Percentiles rank a stretch among this genome's conserved stretches.
Conservation (phyloP, 2,329 filamentous ascomycete species). For the Arthrinium puccinioides region DNA sequence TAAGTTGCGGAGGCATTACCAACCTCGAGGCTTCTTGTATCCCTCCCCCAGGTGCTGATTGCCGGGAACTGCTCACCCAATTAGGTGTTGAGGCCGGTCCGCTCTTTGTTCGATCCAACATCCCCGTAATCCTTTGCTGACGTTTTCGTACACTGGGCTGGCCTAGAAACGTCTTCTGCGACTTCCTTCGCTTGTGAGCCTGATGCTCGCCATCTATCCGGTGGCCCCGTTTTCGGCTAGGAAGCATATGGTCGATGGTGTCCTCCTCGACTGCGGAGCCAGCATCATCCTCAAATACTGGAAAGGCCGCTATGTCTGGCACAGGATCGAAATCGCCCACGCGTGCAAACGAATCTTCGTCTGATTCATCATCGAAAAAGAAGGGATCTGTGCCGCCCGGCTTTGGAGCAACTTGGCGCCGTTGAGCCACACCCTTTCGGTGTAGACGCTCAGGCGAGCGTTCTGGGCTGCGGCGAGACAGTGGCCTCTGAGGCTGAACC, state of each 20-base stretch:
- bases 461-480: conserved; percentile 21
- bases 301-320: conserved; percentile 5
- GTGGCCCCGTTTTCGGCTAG: conserved; percentile 31
- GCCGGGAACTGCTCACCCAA: too few species aligned
- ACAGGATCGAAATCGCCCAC: conserved; percentile 6
- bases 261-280: conserved; percentile 43
- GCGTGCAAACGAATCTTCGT: too few species aligned
- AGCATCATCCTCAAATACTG: conserved; percentile 24
- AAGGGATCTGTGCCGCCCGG: conserved; percentile 21
- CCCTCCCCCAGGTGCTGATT: too few species aligned
- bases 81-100: conserved; percentile 2
- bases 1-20: conserved; percentile 43
- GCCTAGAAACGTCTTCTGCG: conserved; percentile 23
- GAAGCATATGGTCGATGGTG: conserved; percentile 42
- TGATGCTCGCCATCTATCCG: conserved; percentile 13
- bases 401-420: conserved; percentile 25
- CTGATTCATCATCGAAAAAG: conserved; percentile 41
- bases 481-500: conserved; percentile 20
- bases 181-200: conserved; percentile 22
- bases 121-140: conserved; percentile 22
- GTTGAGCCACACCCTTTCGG: conserved; percentile 43
- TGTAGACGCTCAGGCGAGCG: conserved; percentile 29
- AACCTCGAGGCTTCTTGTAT: too few species aligned
- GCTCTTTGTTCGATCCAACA: conserved; percentile 14
- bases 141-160: conserved; percentile 14